Conservation (phyloP, 805 yeast species). For the Wickerhamomyces subpelliculosus region DNA sequence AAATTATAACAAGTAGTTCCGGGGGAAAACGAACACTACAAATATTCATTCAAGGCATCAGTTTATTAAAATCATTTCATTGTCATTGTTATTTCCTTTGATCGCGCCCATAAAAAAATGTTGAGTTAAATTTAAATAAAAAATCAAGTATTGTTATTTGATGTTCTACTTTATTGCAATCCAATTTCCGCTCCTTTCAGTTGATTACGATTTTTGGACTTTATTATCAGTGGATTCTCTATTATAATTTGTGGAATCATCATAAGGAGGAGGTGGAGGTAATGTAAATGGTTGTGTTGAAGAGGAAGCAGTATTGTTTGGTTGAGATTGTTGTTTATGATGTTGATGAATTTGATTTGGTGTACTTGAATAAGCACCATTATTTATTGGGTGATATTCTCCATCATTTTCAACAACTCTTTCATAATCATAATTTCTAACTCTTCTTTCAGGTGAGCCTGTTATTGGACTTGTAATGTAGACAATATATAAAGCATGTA, state of each 20-base stretch:
- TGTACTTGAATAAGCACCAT: not conserved
- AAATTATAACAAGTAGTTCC: no score
- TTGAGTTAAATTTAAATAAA: no score
- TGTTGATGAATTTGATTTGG: not conserved
- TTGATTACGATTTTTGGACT: slow-evolving; percentile 16
- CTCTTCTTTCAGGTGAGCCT: slow-evolving; percentile 13
- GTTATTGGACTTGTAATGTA: slow-evolving; percentile 16
- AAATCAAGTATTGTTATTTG: no score
- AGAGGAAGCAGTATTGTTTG: not conserved
- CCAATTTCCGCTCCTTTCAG: no score
- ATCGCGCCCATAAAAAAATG: no score
- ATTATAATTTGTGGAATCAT: slow-evolving; percentile 1
- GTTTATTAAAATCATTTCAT: no score
- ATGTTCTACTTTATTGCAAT: no score
- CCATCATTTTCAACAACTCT: slow-evolving; percentile 11
- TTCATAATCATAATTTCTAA: slow-evolving; percentile 13
- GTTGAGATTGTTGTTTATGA: not conserved
- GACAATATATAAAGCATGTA: slow-evolving; percentile 57
- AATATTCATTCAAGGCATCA: no score
- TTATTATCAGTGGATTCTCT: slow-evolving; percentile 15
- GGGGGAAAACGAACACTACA: no score
- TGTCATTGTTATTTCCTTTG: no score
- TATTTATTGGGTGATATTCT: not conserved
- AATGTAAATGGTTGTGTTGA: no score
- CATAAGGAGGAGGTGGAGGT: slow-evolving; percentile 19